Base-by-base conservation (phyloP, 805 yeast species). In the Sungouiella blattae region DNA sequence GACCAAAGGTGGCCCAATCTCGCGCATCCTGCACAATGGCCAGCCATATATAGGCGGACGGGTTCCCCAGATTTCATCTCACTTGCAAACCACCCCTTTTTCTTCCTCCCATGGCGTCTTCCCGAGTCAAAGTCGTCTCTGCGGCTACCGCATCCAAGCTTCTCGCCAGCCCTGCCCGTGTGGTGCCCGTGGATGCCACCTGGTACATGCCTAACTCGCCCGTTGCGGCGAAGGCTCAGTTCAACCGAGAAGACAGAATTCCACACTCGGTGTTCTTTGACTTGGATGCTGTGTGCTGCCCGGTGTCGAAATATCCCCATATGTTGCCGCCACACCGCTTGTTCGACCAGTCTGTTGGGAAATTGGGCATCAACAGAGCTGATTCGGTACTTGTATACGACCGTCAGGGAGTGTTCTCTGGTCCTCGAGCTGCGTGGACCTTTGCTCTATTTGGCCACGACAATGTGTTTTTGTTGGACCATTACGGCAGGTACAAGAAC, bases 341-440 rank as follows among this genome's bases (percentile, higher is more conserved):
- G 3, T 91, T 87, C 58, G 75, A 76, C 33, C 30, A 50, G 4
- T 71, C 75, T 11, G 67, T 80, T 47, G 60, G 73, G 8, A 52
- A 71, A 11, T 57, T 87, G 39, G 93, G 93, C 1, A 52, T 86
- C 18, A 44, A 52, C 3, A 62, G 62, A 18, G 30, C 66, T 32
- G 93, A 89, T 46, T 62, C 67, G 11, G 54, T 93, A 26, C 82
- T 93, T 8, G 77, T 93, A 9, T 93, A 93, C 57, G 98, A 93
- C 60, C 79, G 80, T 45, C 72, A 74, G 32, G 95, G 95, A 2
- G 80, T 84, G 43, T 87, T 91, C 57, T 80, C 95, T 27, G 78
- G 89, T 2, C 96, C 97, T 25, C 73, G 98, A 46, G 94, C 85
- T 12, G 89, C 88, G 0, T 93, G 97, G 96, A 87, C 89, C 47